Evolutionary conservation across 2,329 filamentous ascomycete genomes (phyloP), one percentile per base, ranked within the genome.

Genomic region (Fusarium sp.): DNA sequence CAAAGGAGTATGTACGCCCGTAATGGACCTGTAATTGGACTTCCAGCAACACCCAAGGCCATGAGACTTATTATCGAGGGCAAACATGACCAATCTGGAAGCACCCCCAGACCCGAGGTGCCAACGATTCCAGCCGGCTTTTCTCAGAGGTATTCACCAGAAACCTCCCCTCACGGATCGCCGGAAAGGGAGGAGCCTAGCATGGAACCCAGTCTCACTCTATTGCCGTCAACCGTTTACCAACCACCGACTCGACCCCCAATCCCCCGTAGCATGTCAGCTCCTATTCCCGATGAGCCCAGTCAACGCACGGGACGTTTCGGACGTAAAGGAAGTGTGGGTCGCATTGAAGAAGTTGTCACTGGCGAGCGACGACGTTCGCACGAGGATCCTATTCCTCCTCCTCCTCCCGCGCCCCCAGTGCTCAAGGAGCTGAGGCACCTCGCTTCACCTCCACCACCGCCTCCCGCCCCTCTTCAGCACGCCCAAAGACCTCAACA

Each of bases 11-110:
- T 86, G 76, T 84, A 83, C 63, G 81, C 82, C 32, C 69, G 76
- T 17, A 79, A 74, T 4, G 84, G 83, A 2, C 82, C 85, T 2
- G 84, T 86, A 7, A 85, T 95, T 50, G 94, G 94, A 1, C 85
- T 97, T n/a, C 94, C 95, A 15, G 93, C 94, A 3, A 97, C 94
- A 1, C 94, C 95, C 28, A 90, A 93, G 80, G 94, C 94, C 2
- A 97, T 97, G 94, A 88, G 91, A 20, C 88, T 96, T 2, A 88
- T 92, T 42, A 89, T 95, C 69, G 86, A 88, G 68, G 79, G 83
- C 4, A 85, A 89, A 58, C 81, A 83, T 43, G 71, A 56, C 80
- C 84, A 56, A 32, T 46, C 69, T 42, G 63, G 56, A 26, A 76
- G 67, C 57, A 75, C 59, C 44, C 73, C 73, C 2, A 82, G 88